Conservation (phyloP, 306 rosid species). For the Aeschynomene evenia region DNA sequence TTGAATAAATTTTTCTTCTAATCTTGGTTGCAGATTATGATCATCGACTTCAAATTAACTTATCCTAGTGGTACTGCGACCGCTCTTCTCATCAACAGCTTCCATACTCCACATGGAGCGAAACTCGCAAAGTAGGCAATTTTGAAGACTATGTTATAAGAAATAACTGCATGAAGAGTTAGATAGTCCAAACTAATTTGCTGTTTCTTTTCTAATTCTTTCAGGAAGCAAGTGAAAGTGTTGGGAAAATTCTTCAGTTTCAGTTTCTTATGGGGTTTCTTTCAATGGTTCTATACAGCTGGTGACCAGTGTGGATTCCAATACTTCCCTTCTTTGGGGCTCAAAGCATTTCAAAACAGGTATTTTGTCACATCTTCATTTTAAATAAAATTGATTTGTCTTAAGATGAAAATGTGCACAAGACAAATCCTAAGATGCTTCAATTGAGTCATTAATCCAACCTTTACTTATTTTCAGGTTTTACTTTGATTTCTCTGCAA, state of each 20-base stretch:
- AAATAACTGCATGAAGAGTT: slow-evolving; percentile 11
- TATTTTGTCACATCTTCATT: slow-evolving; percentile 19
- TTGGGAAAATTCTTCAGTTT: slow-evolving; percentile 53
- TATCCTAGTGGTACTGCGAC: slow-evolving; percentile 74
- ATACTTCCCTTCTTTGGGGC: slow-evolving; percentile 50
- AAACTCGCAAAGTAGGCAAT: slow-evolving; percentile 52
- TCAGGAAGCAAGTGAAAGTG: slow-evolving; percentile 53
- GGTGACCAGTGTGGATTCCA: slow-evolving; percentile 49
- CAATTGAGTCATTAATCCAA: background rate
- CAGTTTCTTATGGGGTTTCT: slow-evolving; percentile 55
- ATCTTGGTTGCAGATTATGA: slow-evolving; percentile 43
- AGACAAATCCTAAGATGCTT: background rate
- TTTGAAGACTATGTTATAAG: background rate
- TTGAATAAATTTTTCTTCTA: slow-evolving; percentile 21
- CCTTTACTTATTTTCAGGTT: slow-evolving; percentile 38
- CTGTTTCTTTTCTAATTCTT: slow-evolving; percentile 25
- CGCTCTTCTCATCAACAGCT: slow-evolving; percentile 61
- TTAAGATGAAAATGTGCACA: slow-evolving; percentile 12
- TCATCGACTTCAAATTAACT: slow-evolving; percentile 52
- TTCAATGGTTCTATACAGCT: slow-evolving; percentile 58
- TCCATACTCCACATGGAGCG: slow-evolving; percentile 66
- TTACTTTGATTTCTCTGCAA: slow-evolving; percentile 51
- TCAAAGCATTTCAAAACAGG: slow-evolving; percentile 44
- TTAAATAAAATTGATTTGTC: background rate
- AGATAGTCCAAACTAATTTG: slow-evolving; percentile 4